Base-by-base conservation (phyloP, 2,329 filamentous ascomycete genomes). In the Alternaria ventricosa region DNA sequence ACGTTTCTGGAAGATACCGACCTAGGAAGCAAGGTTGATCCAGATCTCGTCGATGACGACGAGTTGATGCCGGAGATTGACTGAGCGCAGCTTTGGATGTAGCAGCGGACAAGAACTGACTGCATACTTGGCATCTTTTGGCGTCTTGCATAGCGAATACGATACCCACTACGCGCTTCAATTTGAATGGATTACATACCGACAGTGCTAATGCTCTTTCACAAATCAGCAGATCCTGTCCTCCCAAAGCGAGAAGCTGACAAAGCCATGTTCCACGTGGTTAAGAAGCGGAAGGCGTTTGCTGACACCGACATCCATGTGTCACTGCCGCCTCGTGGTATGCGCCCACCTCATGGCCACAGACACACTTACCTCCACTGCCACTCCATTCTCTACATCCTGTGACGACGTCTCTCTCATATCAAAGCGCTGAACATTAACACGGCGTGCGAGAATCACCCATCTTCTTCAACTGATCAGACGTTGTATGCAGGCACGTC, bases 1-100 rank as follows among this genome's bases (percentile, higher is more conserved):
- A 84, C 74, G 20, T 98, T 98, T 75, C 79, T 98, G 41, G 93
- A 96, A 74, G 89, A 94, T 5, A 82, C 85, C 45, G 92, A 98
- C 80, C 78, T 99, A 61, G 95, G 95, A 2, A 90, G 87, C 0
- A 88, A 91, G 71, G 79, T 95, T 22, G 96, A 99, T 80, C 70
- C 73, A 6, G 76, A 79, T 57, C 51, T 79, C 12, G 64, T 69
- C 5, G 72, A 74, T 1, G 75, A 76, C 11, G 74, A 72, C 12
- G 70, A 71, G 56, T 41, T 75, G 45, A 57, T 67, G 20, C 74
- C 74, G 0, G 74, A 76, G 57, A 54, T 76, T 5, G 73, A 75
- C 23, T 61, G 36, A 57, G 11, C 36, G 25, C 12, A 20, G 4
- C 20, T 23, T 58, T n/a, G 43, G 30, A 12, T 41, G n/a, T 18